Evolutionary conservation across 805 yeast species (phyloP).

Genomic region (Ogataea philodendri): DNA sequence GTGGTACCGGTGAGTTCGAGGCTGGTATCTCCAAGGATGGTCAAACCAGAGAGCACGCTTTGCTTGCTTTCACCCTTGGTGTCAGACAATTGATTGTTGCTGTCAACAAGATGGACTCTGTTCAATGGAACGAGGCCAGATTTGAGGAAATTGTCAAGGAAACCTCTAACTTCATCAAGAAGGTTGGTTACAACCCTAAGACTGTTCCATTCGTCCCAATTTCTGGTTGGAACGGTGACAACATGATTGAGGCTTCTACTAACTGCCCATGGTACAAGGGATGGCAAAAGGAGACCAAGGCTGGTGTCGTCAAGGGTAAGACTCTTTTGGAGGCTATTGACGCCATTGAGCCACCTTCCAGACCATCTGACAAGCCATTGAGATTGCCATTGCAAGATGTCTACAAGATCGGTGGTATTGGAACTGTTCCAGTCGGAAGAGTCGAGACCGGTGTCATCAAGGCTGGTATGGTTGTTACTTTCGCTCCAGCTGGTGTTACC

Average conservation of each 20-base stretch:
- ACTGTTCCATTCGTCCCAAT: slow-evolving; percentile 85
- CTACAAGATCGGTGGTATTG: slow-evolving; percentile 91
- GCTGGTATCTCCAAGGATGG: slow-evolving; percentile 95
- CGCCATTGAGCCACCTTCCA: slow-evolving; percentile 73
- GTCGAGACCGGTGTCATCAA: slow-evolving; percentile 85
- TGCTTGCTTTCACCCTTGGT: slow-evolving; percentile 86
- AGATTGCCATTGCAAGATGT: slow-evolving; percentile 89
- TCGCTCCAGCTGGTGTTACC: slow-evolving; percentile 92
- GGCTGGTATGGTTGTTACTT: slow-evolving; percentile 87
- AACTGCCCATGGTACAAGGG: slow-evolving; percentile 91
- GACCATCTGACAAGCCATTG: slow-evolving; percentile 85
- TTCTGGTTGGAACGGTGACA: slow-evolving; percentile 92
- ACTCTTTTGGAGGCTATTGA: slow-evolving; percentile 84
- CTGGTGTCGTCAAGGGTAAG: slow-evolving; percentile 73
- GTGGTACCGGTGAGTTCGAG: slow-evolving; percentile 93
- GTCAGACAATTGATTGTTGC: slow-evolving; percentile 85
- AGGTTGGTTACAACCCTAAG: slow-evolving; percentile 83
- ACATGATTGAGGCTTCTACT: slow-evolving; percentile 80
- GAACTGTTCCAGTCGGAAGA: slow-evolving; percentile 92
- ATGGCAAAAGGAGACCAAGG: slow-evolving; percentile 77
- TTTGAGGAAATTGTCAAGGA: slow-evolving; percentile 76
- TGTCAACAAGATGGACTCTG: slow-evolving; percentile 93
- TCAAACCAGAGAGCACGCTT: slow-evolving; percentile 94
- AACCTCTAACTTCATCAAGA: slow-evolving; percentile 76
- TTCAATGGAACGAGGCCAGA: slow-evolving; percentile 81